Base-by-base conservation (phyloP, 2,329 filamentous ascomycete species). In the Aureobasidium zeae region DNA sequence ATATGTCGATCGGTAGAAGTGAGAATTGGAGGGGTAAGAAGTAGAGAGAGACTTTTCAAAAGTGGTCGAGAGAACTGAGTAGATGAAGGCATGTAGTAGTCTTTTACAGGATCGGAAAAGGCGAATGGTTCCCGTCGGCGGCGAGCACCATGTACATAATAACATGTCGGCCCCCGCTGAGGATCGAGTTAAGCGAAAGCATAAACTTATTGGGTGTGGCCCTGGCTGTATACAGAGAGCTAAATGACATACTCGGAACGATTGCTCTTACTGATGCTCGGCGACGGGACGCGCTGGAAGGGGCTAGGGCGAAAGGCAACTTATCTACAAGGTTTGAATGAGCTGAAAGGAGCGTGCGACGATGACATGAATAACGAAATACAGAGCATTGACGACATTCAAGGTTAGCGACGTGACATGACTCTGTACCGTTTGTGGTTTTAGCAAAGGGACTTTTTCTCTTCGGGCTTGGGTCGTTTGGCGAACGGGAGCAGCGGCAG, bases 381-480 rank as follows among this genome's bases (percentile, higher is more conserved):
- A 43, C 22, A 20, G 20, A 43, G 39, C 39, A 43, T 25, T 43
- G 39, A 43, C 39, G 30, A 43, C 37, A 41, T 41, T 32, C 28
- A 41, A 13, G 25, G 28, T 41, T 41, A 41, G 37, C 28, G 37
- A 41, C 17, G 37, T 26, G 37, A 25, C 37, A 41, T 41, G 37
- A 41, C 37, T 41, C 37, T n/a, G 26, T 25, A 25, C 26, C 26
- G 28, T 30, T 31, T 41, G 15, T 8, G 36, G 11, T 10, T 24
- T 41, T 19, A n/a, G 26, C 6, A 25, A 29, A 30, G 28, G 28
- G 11, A 31, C 13, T 13, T 16, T 31, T 32, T 41, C n/a, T n/a
- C n/a, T 31, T 29, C 5, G 19, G 13, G 24, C 32, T 31, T 32
- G 31, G 37, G 32, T 41, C 30, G 36, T 41, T 41, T 41, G 37